Evolutionary conservation across 1,284 basidiomycete genomes (phyloP).

Genomic region (Pyrrhoderma noxium): DNA sequence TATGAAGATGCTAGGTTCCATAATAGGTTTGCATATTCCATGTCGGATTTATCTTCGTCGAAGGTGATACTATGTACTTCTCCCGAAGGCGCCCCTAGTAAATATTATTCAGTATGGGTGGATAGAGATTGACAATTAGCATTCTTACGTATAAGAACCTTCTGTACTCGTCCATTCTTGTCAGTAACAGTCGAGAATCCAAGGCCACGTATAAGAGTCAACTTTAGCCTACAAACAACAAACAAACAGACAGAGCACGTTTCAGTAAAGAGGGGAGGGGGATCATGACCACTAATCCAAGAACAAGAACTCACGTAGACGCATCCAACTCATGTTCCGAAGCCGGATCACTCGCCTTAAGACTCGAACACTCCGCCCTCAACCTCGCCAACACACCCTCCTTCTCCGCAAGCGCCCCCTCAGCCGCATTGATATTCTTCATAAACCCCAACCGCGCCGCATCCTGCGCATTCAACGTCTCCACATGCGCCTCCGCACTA

Average conservation of each 20-base stretch:
- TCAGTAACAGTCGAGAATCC: slow-evolving; percentile 61
- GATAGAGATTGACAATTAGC: no score
- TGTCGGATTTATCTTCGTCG: slow-evolving; percentile 26
- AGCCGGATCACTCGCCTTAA: slow-evolving; percentile 66
- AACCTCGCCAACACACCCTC: slow-evolving; percentile 61
- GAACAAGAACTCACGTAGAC: slow-evolving; percentile 47
- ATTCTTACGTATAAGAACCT: slow-evolving; percentile 66
- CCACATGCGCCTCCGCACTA: slow-evolving; percentile 54
- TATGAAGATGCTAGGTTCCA: slow-evolving; percentile 55
- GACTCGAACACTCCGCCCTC: slow-evolving; percentile 49
- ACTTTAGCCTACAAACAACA: slow-evolving; percentile 42
- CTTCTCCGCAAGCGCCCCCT: slow-evolving; percentile 53
- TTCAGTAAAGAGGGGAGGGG: neutral
- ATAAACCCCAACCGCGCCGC: slow-evolving; percentile 53
- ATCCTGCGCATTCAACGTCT: slow-evolving; percentile 58
- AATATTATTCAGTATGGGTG: slow-evolving; percentile 6
- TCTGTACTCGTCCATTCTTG: slow-evolving; percentile 41
- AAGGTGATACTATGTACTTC: slow-evolving; percentile 45
- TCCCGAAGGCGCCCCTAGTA: slow-evolving; percentile 49
- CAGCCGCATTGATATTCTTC: slow-evolving; percentile 68
- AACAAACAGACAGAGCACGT: neutral
- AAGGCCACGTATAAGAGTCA: slow-evolving; percentile 59
- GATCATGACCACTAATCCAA: neutral
- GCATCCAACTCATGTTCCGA: slow-evolving; percentile 64
- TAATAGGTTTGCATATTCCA: slow-evolving; percentile 34